These are phyloP conservation scores for Sporothrix pallida DNA, from an alignment of 2,329 filamentous ascomycete species.

Conservation along the genomic window DNA sequence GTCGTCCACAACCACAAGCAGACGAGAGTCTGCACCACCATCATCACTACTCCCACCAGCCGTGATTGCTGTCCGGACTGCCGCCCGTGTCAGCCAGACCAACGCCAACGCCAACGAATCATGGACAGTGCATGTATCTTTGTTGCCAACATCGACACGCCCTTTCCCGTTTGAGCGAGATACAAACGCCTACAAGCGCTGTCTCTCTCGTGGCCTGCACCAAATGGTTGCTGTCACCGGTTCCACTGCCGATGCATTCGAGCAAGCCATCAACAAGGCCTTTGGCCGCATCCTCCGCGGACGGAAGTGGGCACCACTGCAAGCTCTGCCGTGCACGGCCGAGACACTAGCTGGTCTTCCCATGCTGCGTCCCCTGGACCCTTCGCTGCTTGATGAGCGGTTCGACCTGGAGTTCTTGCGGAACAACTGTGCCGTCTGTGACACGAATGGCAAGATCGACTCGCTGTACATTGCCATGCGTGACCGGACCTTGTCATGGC, in stretches of 20 bases:
- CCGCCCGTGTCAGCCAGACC: conserved; percentile 36
- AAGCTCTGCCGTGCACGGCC: conserved; percentile 63
- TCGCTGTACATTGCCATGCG: conserved; percentile 66
- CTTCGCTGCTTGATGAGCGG: conserved; percentile 48
- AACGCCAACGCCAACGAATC: conserved; percentile 43
- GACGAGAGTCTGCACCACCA: background rate
- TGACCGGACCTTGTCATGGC: conserved; percentile 61
- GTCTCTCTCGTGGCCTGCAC: conserved; percentile 64
- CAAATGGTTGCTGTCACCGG: conserved; percentile 61
- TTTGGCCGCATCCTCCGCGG: conserved; percentile 58
- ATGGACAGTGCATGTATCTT: conserved; percentile 66
- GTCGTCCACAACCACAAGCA: background rate
- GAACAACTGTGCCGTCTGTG: conserved; percentile 61
- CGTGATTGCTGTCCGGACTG: background rate
- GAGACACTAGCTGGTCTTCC: conserved; percentile 61
- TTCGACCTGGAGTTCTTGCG: conserved; percentile 60
- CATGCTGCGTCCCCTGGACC: conserved; percentile 62
- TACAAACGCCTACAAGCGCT: conserved; percentile 65
- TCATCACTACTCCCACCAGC: conserved; percentile 19
- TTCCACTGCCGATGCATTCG: conserved; percentile 56
- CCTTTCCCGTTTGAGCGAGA: conserved; percentile 68
- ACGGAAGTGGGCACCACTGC: conserved; percentile 62
- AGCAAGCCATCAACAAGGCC: conserved; percentile 53
- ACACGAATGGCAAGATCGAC: conserved; percentile 60
- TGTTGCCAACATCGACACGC: conserved; percentile 59